Evolutionary conservation across 2,329 filamentous ascomycete genomes (phyloP), one percentile per base, ranked within the genome.

Genomic region (Remersonia thermophila): DNA sequence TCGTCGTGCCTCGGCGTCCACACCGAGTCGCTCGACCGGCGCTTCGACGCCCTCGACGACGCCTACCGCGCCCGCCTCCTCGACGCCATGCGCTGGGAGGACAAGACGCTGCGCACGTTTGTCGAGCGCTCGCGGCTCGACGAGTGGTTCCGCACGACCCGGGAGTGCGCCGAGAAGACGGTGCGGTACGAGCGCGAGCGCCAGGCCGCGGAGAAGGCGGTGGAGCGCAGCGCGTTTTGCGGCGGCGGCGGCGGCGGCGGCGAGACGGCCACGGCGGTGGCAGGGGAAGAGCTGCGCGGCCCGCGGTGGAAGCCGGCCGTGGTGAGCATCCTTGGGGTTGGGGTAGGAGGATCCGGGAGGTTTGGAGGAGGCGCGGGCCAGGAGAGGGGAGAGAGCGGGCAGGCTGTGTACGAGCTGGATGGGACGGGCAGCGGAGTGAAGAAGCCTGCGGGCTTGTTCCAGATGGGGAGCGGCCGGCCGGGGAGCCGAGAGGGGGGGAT

Each of bases 21-120:
- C 40, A 69, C 71, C 3, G 67, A 79, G 18, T 64, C 69, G 26
- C 63, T 82, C 2, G 74, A 77, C 44, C 63, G 73, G 39, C 67
- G 76, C 35, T 74, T 77, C 59, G 58, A 62, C 51, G 57, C 64
- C 30, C 67, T 77, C 50, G 72, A 79, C 40, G 70, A 77, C 29
- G 69, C 73, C 30, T 70, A 82, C 48, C 70, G 76, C 40, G 66
- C 74, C 39, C 77, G 76, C 39, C 69, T 93, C 40, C 60, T 79
- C 18, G 71, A 77, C 17, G 83, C 84, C 39, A 80, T 91, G 61
- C 65, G 72, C 39, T 67, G 68, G 39, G 86, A 94, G 58, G 81
- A 89, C 51, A 67, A 70, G 41, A 53, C 71, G 9, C 64, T 95
- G 27, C 61, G 66, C 35, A 66, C 68, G 34, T 75, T 75, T 52